Evolutionary conservation across 1,284 basidiomycete species (phyloP).

Genomic region (Omphalotus olearius): DNA sequence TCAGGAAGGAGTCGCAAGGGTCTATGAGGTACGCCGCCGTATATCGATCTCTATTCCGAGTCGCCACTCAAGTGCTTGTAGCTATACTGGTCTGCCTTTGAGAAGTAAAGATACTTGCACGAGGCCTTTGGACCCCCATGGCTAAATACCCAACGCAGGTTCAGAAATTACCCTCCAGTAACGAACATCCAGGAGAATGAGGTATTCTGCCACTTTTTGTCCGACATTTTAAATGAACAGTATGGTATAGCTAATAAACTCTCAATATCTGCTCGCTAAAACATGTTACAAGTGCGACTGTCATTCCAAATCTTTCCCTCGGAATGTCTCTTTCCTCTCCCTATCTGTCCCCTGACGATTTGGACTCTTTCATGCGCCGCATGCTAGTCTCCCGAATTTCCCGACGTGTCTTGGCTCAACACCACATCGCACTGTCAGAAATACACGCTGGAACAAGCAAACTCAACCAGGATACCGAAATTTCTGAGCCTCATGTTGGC

Average conservation of each 20-base stretch:
- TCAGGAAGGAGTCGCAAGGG: slow-evolving; percentile 78
- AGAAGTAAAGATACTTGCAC: slow-evolving; percentile 48
- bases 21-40: slow-evolving; percentile 73
- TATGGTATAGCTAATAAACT: slow-evolving; percentile 28
- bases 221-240: slow-evolving; percentile 72
- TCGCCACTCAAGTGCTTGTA: slow-evolving; percentile 24
- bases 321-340: slow-evolving; percentile 77
- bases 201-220: slow-evolving; percentile 71
- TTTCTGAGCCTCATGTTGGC: slow-evolving; percentile 67
- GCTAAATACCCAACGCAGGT: slow-evolving; percentile 37
- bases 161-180: slow-evolving; percentile 75
- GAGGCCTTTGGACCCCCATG: background rate
- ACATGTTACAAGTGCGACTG: slow-evolving; percentile 49
- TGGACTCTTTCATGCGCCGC: slow-evolving; percentile 86
- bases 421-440: slow-evolving; percentile 81
- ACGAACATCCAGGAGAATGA: slow-evolving; percentile 75
- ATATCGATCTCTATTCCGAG: background rate
- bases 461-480: slow-evolving; percentile 21
- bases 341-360: slow-evolving; percentile 70
- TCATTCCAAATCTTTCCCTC: slow-evolving; percentile 75
- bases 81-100: slow-evolving; percentile 81
- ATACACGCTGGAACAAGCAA: slow-evolving; percentile 39
- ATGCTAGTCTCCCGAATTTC: slow-evolving; percentile 92
- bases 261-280: background rate
- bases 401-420: slow-evolving; percentile 83